These are phyloP conservation scores for Hagleromyces aurorensis DNA, from an alignment of 805 yeast species.

Conservation along the genomic window DNA sequence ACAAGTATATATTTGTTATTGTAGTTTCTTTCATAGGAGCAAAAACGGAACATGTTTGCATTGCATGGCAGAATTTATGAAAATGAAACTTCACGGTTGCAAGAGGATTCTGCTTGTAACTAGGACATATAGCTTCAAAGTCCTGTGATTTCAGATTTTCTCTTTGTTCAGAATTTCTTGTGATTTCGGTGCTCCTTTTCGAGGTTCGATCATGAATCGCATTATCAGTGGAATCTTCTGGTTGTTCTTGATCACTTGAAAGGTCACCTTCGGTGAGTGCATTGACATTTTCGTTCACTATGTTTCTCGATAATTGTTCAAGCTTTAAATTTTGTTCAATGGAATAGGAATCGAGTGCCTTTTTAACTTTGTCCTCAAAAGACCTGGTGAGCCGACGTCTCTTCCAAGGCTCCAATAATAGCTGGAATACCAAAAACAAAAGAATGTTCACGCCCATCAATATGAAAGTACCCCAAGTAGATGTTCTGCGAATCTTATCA, in stretches of 20 bases:
- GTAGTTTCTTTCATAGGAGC: no score
- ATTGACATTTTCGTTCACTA: slow-evolving; percentile 9
- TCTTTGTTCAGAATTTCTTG: no score
- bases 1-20: no score
- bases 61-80: no score
- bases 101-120: background rate
- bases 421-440: slow-evolving; percentile 71
- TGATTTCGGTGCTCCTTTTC: background rate
- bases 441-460: slow-evolving; percentile 81
- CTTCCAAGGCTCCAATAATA: slow-evolving; percentile 93
- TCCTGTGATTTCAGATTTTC: no score
- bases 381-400: slow-evolving; percentile 69
- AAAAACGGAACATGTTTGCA: no score
- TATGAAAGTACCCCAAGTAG: slow-evolving; percentile 94
- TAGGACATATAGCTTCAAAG: slow-evolving; percentile 1
- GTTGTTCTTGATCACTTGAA: background rate
- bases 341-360: slow-evolving; percentile 36
- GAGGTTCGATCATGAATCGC: background rate
- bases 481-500: slow-evolving; percentile 86
- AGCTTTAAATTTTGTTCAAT: slow-evolving; percentile 24
- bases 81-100: background rate
- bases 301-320: slow-evolving; percentile 14
- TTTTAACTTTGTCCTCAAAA: slow-evolving; percentile 73
- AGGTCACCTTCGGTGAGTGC: background rate
- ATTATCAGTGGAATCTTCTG: background rate